Base-by-base conservation (phyloP, 2,329 filamentous ascomycete genomes). In the Aspergillus fischeri region DNA sequence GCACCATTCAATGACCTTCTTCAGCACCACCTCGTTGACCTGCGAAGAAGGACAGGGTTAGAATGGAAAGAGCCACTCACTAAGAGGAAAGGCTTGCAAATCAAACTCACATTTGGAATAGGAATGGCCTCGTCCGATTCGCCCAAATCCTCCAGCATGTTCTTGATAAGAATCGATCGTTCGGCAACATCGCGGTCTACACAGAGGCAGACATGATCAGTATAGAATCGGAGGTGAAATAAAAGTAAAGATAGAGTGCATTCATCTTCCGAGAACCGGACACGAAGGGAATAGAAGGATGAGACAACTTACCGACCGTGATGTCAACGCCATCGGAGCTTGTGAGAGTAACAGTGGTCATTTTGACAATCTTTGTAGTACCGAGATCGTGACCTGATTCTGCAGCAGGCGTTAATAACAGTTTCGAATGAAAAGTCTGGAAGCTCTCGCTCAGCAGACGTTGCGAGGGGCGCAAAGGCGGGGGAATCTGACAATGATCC, bases 1-100 rank as follows among this genome's bases (percentile, higher is more conserved):
- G 80, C 94, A 97, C 94, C 94, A 99, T 77, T 97, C 94, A 68
- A 99, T 88, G 32, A 99, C 94, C 80, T 99, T 99, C 75, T 88
- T 87, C 41, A 99, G 83, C 42, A 99, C 94, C 1, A 91, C 85
- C 73, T 97, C 92, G 74, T 96, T 96, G 66, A 97, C 91, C 86
- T 90, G 42, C 17, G 52, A 35, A 20, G 6, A 29, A 24, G 10
- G 24, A 53, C 14, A 28, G 10, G 45, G 42, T 54, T 41, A 61
- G 58, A 35, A 27, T 38, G 10, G 21, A 6, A 4, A 17, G 10
- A 25, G 29, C 9, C 24, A 21, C 9, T 38, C 38, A 21, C 4
- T n/a, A 21, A 45, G 28, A 20, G 25, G 25, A 3, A 49, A 5
- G 8, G n/a, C 7, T 42, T 1, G 44, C 8, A n/a, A 14, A 27